A percentile compares a stretch with the other conserved stretches of the same genome.
These are phyloP conservation scores for Apiosordaria backusii DNA, from an alignment of 495 filamentous ascomycete species.

Conservation along the genomic window DNA sequence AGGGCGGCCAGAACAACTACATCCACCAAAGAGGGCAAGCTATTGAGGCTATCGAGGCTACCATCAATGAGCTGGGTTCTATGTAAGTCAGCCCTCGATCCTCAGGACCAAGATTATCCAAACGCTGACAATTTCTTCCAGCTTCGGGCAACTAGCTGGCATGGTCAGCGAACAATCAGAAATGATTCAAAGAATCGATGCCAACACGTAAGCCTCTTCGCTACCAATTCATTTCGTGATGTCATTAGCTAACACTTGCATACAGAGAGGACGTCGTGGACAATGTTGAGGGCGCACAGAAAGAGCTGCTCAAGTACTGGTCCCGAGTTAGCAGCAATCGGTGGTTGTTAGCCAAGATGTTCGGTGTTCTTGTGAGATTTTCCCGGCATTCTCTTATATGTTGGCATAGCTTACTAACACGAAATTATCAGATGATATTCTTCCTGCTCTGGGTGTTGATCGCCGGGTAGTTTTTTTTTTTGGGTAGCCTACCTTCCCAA, in stretches of 20 bases:
- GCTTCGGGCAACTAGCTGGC: conserved; percentile 87
- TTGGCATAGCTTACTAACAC: neutral
- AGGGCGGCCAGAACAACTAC: conserved; percentile 81
- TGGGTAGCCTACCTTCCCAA: neutral
- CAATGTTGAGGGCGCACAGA: conserved; percentile 92
- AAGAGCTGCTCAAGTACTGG: conserved; percentile 97
- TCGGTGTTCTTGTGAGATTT: conserved; percentile 74
- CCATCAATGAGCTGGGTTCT: conserved; percentile 87
- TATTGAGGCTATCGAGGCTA: conserved; percentile 94
- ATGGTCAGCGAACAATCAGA: conserved; percentile 98
- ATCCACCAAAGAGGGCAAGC: conserved; percentile 92
- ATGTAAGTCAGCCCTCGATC: conserved; percentile 45
- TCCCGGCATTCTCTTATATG: conserved; percentile 36
- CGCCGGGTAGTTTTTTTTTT: conserved; percentile 28
- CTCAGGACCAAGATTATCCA: neutral
- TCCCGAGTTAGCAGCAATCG: conserved; percentile 85
- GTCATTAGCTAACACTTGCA: conserved; percentile 38
- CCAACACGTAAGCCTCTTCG: conserved; percentile 60
- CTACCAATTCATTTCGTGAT: neutral
- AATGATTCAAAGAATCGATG: conserved; percentile 90
- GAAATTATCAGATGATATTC: conserved; percentile 25
- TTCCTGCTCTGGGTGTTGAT: conserved; percentile 40
- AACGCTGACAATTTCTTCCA: conserved; percentile 7
- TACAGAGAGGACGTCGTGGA: conserved; percentile 75
- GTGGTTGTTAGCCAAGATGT: conserved; percentile 99